Conservation (phyloP, 164 flowering plant species). For the Kingdonia uniflora region DNA sequence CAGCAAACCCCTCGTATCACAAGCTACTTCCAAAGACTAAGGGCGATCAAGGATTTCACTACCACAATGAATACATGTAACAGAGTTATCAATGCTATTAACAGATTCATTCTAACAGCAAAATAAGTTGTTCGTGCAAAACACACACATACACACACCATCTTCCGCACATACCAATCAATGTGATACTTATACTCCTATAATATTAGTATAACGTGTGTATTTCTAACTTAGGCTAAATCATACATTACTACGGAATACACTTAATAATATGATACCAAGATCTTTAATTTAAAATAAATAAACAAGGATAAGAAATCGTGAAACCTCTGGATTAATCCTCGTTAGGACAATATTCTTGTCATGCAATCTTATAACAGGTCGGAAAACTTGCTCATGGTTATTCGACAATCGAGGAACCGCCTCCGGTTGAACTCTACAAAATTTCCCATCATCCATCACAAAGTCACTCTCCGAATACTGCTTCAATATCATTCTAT, state of each 20-base stretch:
- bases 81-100: no score
- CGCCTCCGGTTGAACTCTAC: slow-evolving; percentile 61
- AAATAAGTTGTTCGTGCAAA: no score
- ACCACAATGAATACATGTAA: no score
- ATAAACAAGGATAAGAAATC: slow-evolving; percentile 1
- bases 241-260: background rate
- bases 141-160: no score
- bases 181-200: no score
- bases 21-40: no score
- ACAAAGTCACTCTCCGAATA: slow-evolving; percentile 64
- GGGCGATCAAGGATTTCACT: no score
- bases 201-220: no score
- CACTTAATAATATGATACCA: background rate
- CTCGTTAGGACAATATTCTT: slow-evolving; percentile 84
- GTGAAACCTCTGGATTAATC: slow-evolving; percentile 90
- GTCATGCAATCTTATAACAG: slow-evolving; percentile 78
- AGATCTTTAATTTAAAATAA: background rate
- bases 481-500: slow-evolving; percentile 73
- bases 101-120: no score
- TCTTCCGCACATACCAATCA: no score
- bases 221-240: no score
- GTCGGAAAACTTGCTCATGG: slow-evolving; percentile 56
- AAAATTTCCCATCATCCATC: slow-evolving; percentile 52
- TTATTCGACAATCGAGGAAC: slow-evolving; percentile 38
- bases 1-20: no score